Evolutionary conservation across 2,329 filamentous ascomycete species (phyloP), one percentile per base, ranked within the genome.

Genomic region (Curvularia sp.): DNA sequence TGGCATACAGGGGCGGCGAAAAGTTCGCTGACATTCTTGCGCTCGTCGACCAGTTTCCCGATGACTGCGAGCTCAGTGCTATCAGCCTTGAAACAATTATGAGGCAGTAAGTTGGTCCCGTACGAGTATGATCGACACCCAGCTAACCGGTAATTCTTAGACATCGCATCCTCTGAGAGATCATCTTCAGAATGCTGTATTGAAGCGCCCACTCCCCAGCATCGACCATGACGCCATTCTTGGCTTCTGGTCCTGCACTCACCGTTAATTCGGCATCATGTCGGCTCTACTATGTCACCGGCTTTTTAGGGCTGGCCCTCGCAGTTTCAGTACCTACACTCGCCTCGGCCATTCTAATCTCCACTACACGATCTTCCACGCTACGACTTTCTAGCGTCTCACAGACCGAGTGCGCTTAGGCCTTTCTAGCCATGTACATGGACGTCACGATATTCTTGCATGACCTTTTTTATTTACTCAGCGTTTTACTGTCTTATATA

Each of bases 21-120:
- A 87, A 97, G 64, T 93, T 98, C 69, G 91, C 92, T 64, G 96
- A 93, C 70, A 82, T 98, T 51, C 91, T 95, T 0, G 93, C 94
- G 53, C 84, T 98, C 50, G 86, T 96, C 62, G 87, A 93, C 72
- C 90, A 95, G 83, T 90, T 97, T 47, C 92, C 93, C 2, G 80
- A 83, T 30, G 85, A 83, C 65, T 79, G 78, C 12, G 80, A 81
- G 52, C 68, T 83, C 18, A 81, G 76, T 65, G 79, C 84, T 8
- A 77, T 83, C 43, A 86, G 80, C 55, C 74, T 89, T 41, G 87
- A 88, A 72, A 80, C 81, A 53, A 74, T 84, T 34, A 77, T 89
- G 69, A 83, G 83, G 75, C 78, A 80, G 74, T 76, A 54, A 70
- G 73, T 73, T 55, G 38, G 15, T 28, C 41, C 23, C 13, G 38